phyloP scores from a whole-genome alignment of 2,329 filamentous ascomycete species.

The Sphaceloma murrayae region DNA sequence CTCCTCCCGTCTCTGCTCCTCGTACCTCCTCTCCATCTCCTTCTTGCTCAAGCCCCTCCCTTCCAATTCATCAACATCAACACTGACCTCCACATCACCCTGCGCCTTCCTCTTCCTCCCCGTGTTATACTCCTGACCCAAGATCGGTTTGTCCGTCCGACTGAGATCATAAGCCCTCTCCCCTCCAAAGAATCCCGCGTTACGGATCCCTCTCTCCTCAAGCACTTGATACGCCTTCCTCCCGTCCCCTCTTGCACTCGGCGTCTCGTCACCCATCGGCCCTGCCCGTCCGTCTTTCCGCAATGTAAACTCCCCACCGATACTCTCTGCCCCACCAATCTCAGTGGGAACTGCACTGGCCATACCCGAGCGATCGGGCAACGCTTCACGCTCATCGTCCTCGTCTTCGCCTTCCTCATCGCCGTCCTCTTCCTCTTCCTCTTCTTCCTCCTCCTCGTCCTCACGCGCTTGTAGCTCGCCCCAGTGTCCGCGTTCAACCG shows the following conservation, averaged over 20 bases:
- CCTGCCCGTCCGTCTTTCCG: slow-evolving; percentile 53
- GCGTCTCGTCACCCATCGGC: background rate
- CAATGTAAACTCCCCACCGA: slow-evolving; percentile 80
- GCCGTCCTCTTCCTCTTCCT: slow-evolving; percentile 46
- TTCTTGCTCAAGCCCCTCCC: slow-evolving; percentile 77
- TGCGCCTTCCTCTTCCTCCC: slow-evolving; percentile 78
- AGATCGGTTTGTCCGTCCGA: slow-evolving; percentile 50
- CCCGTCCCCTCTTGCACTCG: slow-evolving; percentile 25
- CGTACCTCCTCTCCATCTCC: slow-evolving; percentile 69
- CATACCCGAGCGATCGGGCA: slow-evolving; percentile 57
- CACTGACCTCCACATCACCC: slow-evolving; percentile 84
- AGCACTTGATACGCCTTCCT: slow-evolving; percentile 82
- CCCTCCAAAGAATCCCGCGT: slow-evolving; percentile 91
- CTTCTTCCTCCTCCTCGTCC: slow-evolving; percentile 60
- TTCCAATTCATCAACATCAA: slow-evolving; percentile 74
- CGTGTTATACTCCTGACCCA: slow-evolving; percentile 60
- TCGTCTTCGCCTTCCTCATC: slow-evolving; percentile 59
- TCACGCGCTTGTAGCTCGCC: slow-evolving; percentile 77
- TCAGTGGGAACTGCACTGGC: slow-evolving; percentile 74
- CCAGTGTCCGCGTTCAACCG: slow-evolving; percentile 81
- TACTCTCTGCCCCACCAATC: slow-evolving; percentile 62
- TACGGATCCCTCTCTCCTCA: slow-evolving; percentile 73
- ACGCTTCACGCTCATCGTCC: slow-evolving; percentile 63
- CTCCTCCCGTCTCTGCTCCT: slow-evolving; percentile 53
- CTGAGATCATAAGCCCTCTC: slow-evolving; percentile 86